Conservation (phyloP, 768 basidiomycete species). For the Tulasnella sp. region DNA sequence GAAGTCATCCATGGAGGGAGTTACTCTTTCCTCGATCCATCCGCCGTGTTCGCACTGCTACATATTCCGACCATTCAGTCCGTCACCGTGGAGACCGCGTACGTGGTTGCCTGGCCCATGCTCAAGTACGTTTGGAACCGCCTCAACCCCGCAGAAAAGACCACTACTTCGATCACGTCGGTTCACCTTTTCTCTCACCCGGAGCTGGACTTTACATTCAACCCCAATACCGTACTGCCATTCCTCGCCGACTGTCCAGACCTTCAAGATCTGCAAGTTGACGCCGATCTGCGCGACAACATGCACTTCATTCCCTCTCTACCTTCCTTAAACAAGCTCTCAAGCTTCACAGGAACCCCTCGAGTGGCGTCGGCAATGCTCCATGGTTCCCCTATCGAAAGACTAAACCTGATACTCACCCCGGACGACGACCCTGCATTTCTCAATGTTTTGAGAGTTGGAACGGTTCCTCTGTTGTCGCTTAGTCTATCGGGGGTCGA, state of each 20-base stretch:
- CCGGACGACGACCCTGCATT: not conserved
- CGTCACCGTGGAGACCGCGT: not conserved
- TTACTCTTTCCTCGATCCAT: not conserved
- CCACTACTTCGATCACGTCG: not conserved
- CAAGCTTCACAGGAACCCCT: not conserved
- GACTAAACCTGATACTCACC: not conserved
- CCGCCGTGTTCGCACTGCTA: not conserved
- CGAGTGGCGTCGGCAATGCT: not conserved
- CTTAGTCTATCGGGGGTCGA: not conserved
- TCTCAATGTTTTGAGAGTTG: not conserved
- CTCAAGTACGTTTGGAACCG: conserved; percentile 2
- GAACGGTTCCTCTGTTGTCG: not conserved
- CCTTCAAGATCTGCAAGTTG: conserved; percentile 9
- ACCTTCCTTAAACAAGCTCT: not conserved
- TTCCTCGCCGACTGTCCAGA: conserved; percentile 9
- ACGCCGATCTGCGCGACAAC: not conserved
- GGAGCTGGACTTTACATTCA: not conserved
- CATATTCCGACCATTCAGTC: not conserved
- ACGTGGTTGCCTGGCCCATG: not conserved
- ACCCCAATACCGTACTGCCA: not conserved
- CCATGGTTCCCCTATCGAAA: not conserved
- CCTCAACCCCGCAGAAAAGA: not conserved
- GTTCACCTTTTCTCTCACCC: conserved; percentile 5
- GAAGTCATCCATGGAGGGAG: conserved; percentile 2
- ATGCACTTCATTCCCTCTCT: not conserved